A percentile compares a stretch with the other conserved stretches of the same genome.
These are phyloP conservation scores for Piloderma croceum DNA, from an alignment of 768 basidiomycete genomes.

Conservation along the genomic window DNA sequence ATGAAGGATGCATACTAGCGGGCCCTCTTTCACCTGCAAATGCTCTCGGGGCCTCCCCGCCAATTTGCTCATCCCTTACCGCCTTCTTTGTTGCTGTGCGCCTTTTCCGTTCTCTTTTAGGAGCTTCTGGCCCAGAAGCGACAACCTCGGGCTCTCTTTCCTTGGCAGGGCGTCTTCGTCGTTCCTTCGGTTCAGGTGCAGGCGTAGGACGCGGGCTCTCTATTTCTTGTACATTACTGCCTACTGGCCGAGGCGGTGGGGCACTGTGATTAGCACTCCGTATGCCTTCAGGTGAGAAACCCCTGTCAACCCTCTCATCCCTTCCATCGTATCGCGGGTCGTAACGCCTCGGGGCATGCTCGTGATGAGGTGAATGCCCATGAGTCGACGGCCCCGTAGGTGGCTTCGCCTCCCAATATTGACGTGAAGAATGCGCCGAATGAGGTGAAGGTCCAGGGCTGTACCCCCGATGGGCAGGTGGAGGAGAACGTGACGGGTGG, in stretches of 20 bases:
- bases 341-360: constrained; percentile 46
- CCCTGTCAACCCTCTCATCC: constrained; percentile 40
- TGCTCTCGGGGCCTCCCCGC: constrained; percentile 42
- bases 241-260: constrained; percentile 24
- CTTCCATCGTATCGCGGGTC: constrained; percentile 58
- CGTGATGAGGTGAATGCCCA: constrained; percentile 34
- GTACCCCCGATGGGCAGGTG: constrained; percentile 30
- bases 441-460: constrained; percentile 65
- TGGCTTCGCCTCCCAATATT: constrained; percentile 63
- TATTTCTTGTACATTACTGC: constrained; percentile 41
- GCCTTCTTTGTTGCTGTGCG: constrained; percentile 32
- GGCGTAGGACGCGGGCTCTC: constrained; percentile 52
- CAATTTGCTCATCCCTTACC: constrained; percentile 42
- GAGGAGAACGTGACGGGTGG: constrained; percentile 35
- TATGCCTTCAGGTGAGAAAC: constrained; percentile 41
- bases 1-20: too few species aligned
- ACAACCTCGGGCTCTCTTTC: constrained; percentile 44
- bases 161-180: constrained; percentile 39
- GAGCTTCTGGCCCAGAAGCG: constrained; percentile 33
- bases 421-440: constrained; percentile 33
- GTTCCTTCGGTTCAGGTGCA: constrained; percentile 41
- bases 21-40: constrained; percentile 29
- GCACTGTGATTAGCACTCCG: constrained; percentile 17
- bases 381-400: constrained; percentile 31
- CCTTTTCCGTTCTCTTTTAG: constrained; percentile 56